phyloP scores from a whole-genome alignment of 306 rosid species.

The Castanea sativa region DNA sequence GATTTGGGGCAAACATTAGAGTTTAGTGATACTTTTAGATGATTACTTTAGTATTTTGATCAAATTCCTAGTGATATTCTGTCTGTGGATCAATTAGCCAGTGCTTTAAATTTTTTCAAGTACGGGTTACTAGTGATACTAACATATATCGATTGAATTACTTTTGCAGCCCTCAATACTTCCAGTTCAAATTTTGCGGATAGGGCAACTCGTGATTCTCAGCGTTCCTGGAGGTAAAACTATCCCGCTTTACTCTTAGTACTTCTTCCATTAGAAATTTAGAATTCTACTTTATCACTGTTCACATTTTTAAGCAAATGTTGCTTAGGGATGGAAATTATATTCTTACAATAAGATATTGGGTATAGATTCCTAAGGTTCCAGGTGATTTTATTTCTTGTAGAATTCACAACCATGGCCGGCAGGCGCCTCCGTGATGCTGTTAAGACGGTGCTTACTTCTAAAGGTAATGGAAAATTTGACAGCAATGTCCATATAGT shows the following conservation, averaged over 20 bases:
- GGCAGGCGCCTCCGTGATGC: constrained; percentile 93
- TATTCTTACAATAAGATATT: no score
- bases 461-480: constrained; percentile 33
- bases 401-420: constrained; percentile 93
- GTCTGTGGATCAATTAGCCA: neutral
- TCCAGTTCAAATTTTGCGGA: constrained; percentile 80
- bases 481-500: constrained; percentile 52
- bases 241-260: neutral
- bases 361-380: neutral
- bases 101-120: neutral
- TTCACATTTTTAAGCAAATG: neutral
- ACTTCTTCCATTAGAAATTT: neutral
- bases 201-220: constrained; percentile 81
- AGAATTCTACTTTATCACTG: neutral
- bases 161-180: constrained; percentile 81
- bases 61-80: neutral
- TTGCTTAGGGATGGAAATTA: neutral
- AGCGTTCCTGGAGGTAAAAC: constrained; percentile 76
- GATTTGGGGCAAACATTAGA: neutral
- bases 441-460: constrained; percentile 53
- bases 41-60: neutral
- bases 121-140: neutral
- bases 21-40: neutral
- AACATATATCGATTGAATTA: constrained; percentile 2
- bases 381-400: neutral